These are phyloP conservation scores for Metarhizium brunneum DNA, from an alignment of 2,329 filamentous ascomycete species.

Conservation along the genomic window DNA sequence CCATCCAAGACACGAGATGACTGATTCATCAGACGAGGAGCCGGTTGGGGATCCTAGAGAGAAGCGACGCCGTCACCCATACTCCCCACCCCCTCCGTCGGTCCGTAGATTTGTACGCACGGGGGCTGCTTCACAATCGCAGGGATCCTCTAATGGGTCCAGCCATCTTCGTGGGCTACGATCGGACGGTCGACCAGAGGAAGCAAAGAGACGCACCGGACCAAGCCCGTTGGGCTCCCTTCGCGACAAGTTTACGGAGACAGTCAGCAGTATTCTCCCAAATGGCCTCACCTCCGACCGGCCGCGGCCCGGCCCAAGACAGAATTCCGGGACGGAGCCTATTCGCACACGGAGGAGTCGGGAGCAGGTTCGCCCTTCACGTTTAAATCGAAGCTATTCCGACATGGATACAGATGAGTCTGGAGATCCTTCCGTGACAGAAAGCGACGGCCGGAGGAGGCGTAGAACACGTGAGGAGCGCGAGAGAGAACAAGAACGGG, in stretches of 20 bases:
- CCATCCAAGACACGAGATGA: constrained; percentile 35
- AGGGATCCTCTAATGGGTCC: constrained; percentile 14
- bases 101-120: constrained; percentile 25
- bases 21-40: constrained; percentile 33
- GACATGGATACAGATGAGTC: constrained; percentile 27
- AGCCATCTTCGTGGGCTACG: constrained; percentile 23
- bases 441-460: constrained; percentile 21
- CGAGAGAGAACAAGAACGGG: constrained; percentile 24
- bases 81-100: constrained; percentile 19
- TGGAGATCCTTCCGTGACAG: constrained; percentile 24
- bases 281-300: constrained; percentile 24
- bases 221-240: constrained; percentile 29
- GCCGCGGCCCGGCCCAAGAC: constrained; percentile 26
- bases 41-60: constrained; percentile 11
- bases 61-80: constrained; percentile 16
- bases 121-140: constrained; percentile 17
- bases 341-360: constrained; percentile 26
- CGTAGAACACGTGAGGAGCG: constrained; percentile 14
- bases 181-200: constrained; percentile 24
- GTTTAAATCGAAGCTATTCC: constrained; percentile 31
- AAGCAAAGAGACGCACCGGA: constrained; percentile 25
- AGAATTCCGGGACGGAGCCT: constrained; percentile 20
- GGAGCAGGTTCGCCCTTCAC: constrained; percentile 31
- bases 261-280: constrained; percentile 33
- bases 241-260: constrained; percentile 35